Evolutionary conservation across 2,329 filamentous ascomycete genomes (phyloP).

Genomic region (Neonectria ditissima): DNA sequence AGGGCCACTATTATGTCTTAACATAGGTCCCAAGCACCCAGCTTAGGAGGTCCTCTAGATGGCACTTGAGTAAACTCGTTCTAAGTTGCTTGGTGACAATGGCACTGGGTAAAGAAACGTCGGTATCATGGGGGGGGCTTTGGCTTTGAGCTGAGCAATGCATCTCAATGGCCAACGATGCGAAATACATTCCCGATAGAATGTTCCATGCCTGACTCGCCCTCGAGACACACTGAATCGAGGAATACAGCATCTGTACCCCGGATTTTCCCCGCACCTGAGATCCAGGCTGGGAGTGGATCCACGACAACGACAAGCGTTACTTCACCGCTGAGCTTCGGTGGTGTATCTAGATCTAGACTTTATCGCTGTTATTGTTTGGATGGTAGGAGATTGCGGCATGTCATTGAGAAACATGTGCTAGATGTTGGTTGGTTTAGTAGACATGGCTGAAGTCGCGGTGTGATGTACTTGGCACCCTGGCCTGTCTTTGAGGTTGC

Average conservation of each 20-base stretch:
- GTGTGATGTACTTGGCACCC: no score
- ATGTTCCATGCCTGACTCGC: neutral
- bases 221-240: constrained; percentile 9
- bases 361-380: neutral
- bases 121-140: neutral
- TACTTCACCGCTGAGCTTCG: constrained; percentile 9
- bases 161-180: neutral
- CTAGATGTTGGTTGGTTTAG: neutral
- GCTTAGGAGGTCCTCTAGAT: neutral
- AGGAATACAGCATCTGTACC: constrained; percentile 36
- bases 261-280: constrained; percentile 43
- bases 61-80: neutral
- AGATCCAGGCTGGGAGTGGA: constrained; percentile 34
- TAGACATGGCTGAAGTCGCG: neutral
- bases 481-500: neutral
- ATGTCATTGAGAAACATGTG: neutral
- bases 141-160: neutral
- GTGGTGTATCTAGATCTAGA: neutral
- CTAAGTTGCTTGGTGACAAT: neutral
- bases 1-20: neutral
- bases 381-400: neutral
- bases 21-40: neutral
- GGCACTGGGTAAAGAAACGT: neutral
- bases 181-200: neutral
- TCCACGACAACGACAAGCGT: constrained; percentile 7